Conservation (phyloP, 176 grass and related monocot genomes). For the Cymbopogon citratus region DNA sequence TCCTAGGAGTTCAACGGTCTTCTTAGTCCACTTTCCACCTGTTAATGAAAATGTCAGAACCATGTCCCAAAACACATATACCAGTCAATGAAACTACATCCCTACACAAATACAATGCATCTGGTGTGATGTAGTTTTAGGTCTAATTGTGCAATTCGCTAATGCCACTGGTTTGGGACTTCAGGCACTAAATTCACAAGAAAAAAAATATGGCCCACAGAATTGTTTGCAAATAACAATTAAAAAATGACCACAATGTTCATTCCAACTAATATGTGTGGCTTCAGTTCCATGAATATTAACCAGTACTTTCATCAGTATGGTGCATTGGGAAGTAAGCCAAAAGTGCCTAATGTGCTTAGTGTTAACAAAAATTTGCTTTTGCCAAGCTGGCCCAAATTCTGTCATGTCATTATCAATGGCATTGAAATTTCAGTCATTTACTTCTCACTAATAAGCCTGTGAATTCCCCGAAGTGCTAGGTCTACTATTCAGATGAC, state of each 20-base stretch:
- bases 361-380: background rate
- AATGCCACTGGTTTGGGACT: background rate
- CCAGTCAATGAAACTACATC: background rate
- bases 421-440: background rate
- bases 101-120: background rate
- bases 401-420: background rate
- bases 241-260: background rate
- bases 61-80: background rate
- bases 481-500: background rate
- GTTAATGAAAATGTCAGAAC: slow-evolving; percentile 7
- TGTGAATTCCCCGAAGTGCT: too few species aligned
- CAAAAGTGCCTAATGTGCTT: background rate
- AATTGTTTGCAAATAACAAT: slow-evolving; percentile 1
- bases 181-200: background rate
- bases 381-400: background rate
- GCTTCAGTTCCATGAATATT: background rate
- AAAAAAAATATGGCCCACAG: background rate
- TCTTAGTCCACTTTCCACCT: slow-evolving; percentile 54
- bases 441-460: background rate
- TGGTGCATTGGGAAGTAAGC: background rate
- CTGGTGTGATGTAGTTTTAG: background rate
- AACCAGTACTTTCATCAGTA: background rate
- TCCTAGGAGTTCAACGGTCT: slow-evolving; percentile 41
- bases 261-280: background rate
- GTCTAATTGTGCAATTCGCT: background rate